Base-by-base conservation (phyloP, 2,329 filamentous ascomycete genomes). In the Talaromyces sp. region DNA sequence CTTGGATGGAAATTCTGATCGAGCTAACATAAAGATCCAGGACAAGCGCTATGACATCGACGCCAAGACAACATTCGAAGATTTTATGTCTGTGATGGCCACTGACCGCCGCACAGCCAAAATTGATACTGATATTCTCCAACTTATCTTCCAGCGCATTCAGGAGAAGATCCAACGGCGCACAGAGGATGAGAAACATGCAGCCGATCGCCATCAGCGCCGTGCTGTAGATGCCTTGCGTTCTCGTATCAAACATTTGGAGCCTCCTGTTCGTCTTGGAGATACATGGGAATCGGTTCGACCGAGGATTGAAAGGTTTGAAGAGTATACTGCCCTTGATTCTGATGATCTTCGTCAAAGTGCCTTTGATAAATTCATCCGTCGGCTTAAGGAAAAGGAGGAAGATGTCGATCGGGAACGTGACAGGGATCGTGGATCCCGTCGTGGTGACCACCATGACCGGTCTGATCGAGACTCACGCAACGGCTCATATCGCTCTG, bases 11-110 rank as follows among this genome's bases (percentile, higher is more conserved):
- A 53, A 21, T 31, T 46, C 19, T 32, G n/a, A 38, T 38, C 10
- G n/a, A 46, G 24, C 77, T 84, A 67, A 84, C 68, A n/a, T 38
- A 58, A 11, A 10, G 31, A 56, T 27, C 52, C 67, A 95, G 90
- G 91, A 96, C 77, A 90, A 91, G 80, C 90, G 88, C 70, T 96
- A 91, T 82, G 92, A 97, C 75, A 86, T 97, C 69, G 92, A 89
- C 66, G 83, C 88, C 64, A 89, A 90, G 70, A 97, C 92, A 69
- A 88, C 90, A 53, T 87, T 95, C 75, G 89, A 96, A 71, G 92
- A 96, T 70, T 97, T 97, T 79, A 80, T 88, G 72, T 81, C 84
- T 70, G 81, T 94, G 68, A 87, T 97, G 83, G 88, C 87, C 74
- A 86, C 87, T 81, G 92, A 97, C 82, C 85, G 87, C 70, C 91